Evolutionary conservation across 176 grass and related monocot species (phyloP).

Genomic region (Elaeis guineensis): DNA sequence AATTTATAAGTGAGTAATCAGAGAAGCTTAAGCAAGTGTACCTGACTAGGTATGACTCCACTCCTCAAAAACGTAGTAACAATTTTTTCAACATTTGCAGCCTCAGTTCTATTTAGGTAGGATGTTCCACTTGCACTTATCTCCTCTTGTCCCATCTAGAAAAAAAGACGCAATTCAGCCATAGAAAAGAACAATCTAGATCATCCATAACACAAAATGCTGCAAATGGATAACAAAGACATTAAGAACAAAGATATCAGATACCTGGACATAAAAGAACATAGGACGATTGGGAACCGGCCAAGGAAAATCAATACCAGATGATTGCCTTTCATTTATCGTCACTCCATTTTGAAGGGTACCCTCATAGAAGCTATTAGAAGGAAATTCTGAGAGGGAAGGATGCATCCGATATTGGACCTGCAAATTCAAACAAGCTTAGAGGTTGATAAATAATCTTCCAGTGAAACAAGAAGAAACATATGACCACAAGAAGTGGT

Average conservation of each 20-base stretch:
- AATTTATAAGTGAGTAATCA: too few relatives aligned
- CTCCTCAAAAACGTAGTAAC: slow-evolving; percentile 96
- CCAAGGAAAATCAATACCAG: slow-evolving; percentile 99
- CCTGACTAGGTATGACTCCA: slow-evolving; percentile 97
- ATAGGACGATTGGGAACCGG: slow-evolving; percentile 94
- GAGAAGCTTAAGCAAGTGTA: slow-evolving; percentile 3
- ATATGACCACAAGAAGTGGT: too few relatives aligned
- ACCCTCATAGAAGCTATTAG: slow-evolving; percentile 98
- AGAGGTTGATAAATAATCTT: too few relatives aligned
- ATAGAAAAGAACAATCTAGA: background rate
- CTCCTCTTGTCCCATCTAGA: slow-evolving; percentile 99
- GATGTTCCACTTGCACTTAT: slow-evolving; percentile 98
- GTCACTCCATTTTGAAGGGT: slow-evolving; percentile 99
- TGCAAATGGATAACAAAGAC: background rate
- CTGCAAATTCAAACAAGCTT: slow-evolving; percentile 29
- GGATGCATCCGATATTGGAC: slow-evolving; percentile 99
- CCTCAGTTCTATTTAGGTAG: slow-evolving; percentile 97
- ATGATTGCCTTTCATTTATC: slow-evolving; percentile 79
- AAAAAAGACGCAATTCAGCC: slow-evolving; percentile 18
- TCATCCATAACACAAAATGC: background rate
- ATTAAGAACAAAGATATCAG: background rate
- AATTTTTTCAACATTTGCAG: slow-evolving; percentile 99
- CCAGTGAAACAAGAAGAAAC: too few relatives aligned
- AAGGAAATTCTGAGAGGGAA: slow-evolving; percentile 93
- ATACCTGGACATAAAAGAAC: slow-evolving; percentile 99